A percentile compares a stretch with the other conserved stretches of the same genome.
phyloP scores from a whole-genome alignment of 1,284 basidiomycete species.

The Malassezia slooffiae region DNA sequence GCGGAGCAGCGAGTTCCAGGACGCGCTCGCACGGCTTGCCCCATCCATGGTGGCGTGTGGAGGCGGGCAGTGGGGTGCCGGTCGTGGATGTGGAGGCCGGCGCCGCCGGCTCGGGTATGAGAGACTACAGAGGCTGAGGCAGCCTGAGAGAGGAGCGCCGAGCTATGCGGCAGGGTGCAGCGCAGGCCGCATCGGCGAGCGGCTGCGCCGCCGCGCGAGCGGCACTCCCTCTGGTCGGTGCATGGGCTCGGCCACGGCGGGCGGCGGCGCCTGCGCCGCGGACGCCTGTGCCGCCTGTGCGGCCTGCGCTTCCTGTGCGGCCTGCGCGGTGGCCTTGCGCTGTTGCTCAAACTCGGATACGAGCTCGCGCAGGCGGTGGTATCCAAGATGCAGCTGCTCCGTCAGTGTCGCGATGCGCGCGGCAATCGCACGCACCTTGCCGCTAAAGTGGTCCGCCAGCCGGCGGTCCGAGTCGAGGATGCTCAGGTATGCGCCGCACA shows the following conservation, averaged over 20 bases:
- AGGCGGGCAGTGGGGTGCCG: too few species aligned
- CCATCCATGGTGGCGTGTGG: too few species aligned
- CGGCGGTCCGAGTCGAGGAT: conserved; percentile 96
- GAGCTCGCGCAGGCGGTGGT: conserved; percentile 92
- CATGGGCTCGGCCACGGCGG: neutral
- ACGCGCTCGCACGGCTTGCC: too few species aligned
- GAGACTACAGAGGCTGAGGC: too few species aligned
- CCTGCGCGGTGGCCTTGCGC: conserved; percentile 9
- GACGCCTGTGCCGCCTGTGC: conserved; percentile 4
- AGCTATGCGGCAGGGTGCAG: neutral
- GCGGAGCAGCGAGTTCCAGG: too few species aligned
- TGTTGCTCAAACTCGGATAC: conserved; percentile 57
- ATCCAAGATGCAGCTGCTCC: conserved; percentile 99
- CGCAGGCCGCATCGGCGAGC: conserved; percentile 1
- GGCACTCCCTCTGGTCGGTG: too few species aligned
- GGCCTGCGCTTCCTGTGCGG: too few species aligned
- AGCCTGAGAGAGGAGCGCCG: too few species aligned
- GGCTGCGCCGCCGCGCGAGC: conserved; percentile 16
- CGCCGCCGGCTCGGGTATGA: too few species aligned
- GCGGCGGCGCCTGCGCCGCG: conserved; percentile 3
- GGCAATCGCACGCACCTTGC: conserved; percentile 67
- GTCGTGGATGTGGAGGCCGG: too few species aligned
- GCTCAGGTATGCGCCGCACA: conserved; percentile 95
- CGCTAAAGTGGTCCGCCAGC: conserved; percentile 97
- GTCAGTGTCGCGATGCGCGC: conserved; percentile 49